Base-by-base conservation (phyloP, 495 filamentous ascomycete species). In the Lasiosphaeria ovina region DNA sequence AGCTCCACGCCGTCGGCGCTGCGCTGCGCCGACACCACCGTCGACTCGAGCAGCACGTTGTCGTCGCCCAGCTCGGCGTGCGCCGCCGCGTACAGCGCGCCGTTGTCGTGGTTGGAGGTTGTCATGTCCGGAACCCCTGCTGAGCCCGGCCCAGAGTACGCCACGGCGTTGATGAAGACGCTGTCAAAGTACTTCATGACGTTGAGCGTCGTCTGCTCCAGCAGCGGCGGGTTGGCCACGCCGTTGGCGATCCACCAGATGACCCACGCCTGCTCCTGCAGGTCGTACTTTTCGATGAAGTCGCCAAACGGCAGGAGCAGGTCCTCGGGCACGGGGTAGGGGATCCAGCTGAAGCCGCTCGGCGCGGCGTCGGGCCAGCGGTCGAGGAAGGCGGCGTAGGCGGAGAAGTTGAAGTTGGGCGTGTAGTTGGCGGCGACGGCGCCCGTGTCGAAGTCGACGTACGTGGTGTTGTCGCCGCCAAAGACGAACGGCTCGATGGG, bases 381-480 rank as follows among this genome's bases (percentile, higher is more conserved):
- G 38, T 75, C 66, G 10, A 73, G 65, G 54, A 67, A 74, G 5
- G 66, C 62, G 62, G 38, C 8, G 7, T 14, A 45, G 31, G 35
- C 59, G 5, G 68, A 63, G 35, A 68, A 68, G 47, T 61, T 56
- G 7, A 68, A 57, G 50, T 66, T 66, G 35, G 62, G 55, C 4
- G 56, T 59, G 11, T 50, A 1, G 56, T 54, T 35, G 51, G 35
- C 51, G 7, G 17, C 11, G 24, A 24, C 24, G 12, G 17, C 35
- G 24, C 51, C 51, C 24, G 24, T 33, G 8, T n/a, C 31, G 17
- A 68, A 61, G 64, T 83, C 74, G 24, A 74, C 60, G 61, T 71
- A 81, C 16, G 71, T 55, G 6, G 69, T 58, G 0, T 83, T 75
- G 35, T 81, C 80, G 58, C 76, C 76, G 63, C 84, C 77, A 54